phyloP scores from a whole-genome alignment of 345 rosid species.

The Carallia pectinifolia region DNA sequence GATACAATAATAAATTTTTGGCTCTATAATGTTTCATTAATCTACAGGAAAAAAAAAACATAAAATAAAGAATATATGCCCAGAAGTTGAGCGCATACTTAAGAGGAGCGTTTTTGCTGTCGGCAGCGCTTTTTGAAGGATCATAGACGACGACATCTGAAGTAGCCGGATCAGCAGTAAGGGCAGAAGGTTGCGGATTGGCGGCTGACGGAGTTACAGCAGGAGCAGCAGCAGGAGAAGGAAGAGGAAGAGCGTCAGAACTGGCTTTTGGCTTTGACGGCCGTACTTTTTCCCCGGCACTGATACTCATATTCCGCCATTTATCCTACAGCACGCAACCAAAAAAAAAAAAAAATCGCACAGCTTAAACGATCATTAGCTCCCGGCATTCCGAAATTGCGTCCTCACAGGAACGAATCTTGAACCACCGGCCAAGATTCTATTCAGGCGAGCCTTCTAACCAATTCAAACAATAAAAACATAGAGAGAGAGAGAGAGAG shows the following conservation, averaged over 20 bases:
- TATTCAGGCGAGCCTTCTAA: too few species aligned
- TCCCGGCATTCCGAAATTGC: too few species aligned
- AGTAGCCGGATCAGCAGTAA: conserved; percentile 21
- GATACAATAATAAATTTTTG: too few species aligned
- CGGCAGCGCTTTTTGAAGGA: conserved; percentile 21
- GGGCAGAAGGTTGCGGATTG: conserved; percentile 14
- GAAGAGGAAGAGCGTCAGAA: conserved; percentile 25
- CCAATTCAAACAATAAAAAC: background rate
- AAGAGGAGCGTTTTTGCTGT: conserved; percentile 31
- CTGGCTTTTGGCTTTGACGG: conserved; percentile 45
- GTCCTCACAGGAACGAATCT: too few species aligned
- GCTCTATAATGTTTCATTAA: too few species aligned
- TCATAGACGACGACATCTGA: conserved; percentile 29
- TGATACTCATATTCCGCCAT: conserved; percentile 84
- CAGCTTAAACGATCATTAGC: background rate
- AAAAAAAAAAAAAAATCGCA: background rate
- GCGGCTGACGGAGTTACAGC: conserved; percentile 20
- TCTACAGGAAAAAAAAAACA: too few species aligned
- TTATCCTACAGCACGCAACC: conserved; percentile 53
- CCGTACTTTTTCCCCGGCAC: conserved; percentile 59
- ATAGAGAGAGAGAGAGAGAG: background rate
- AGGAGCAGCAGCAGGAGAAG: conserved; percentile 19
- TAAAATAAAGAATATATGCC: background rate
- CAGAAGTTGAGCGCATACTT: conserved; percentile 31
- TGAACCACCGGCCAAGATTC: too few species aligned